Percentiles rank a stretch among this genome's conserved stretches.
These are phyloP conservation scores for Ceraceosorus guamensis DNA, from an alignment of 1,284 basidiomycete species.

Conservation along the genomic window DNA sequence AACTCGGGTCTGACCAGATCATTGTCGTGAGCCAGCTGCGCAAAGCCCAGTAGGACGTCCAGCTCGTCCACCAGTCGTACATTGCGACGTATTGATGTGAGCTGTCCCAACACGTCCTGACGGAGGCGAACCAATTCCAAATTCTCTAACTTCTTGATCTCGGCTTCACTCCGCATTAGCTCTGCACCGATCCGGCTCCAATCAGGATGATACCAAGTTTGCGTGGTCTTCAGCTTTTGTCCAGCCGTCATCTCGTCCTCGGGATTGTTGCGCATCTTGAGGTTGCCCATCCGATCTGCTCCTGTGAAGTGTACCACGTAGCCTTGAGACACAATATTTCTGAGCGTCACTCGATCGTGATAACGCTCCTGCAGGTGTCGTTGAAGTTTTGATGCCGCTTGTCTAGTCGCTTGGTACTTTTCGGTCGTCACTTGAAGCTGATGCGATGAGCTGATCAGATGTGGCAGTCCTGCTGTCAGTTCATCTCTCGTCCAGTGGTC, in stretches of 20 bases:
- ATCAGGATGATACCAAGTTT: conserved; percentile 30
- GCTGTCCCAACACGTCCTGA: conserved; percentile 17
- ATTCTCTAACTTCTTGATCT: conserved; percentile 22
- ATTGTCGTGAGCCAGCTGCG: conserved; percentile 71
- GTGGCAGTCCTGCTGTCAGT: too few relatives aligned
- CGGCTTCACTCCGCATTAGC: conserved; percentile 18
- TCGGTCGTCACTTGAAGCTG: conserved; percentile 18
- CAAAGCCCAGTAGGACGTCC: conserved; percentile 75
- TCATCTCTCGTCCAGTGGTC: too few relatives aligned
- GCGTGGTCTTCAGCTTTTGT: conserved; percentile 29
- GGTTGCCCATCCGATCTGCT: conserved; percentile 5
- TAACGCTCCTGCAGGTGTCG: conserved; percentile 17
- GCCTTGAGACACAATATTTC: conserved; percentile 38
- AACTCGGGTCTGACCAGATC: conserved; percentile 68
- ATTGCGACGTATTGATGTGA: conserved; percentile 57
- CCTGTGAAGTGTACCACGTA: conserved; percentile 38
- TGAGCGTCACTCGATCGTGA: conserved; percentile 22
- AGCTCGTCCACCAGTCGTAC: conserved; percentile 78
- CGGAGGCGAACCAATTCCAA: conserved; percentile 33
- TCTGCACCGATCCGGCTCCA: conserved; percentile 32
- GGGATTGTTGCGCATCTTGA: conserved; percentile 7
- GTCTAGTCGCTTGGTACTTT: conserved; percentile 20
- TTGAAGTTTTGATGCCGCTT: conserved; percentile 21
- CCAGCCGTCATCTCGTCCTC: conserved; percentile 24
- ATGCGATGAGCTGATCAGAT: conserved; percentile 15